Evolutionary conservation across 139 green algal species (phyloP).

Genomic region (Chlamydomonas sp.): DNA sequence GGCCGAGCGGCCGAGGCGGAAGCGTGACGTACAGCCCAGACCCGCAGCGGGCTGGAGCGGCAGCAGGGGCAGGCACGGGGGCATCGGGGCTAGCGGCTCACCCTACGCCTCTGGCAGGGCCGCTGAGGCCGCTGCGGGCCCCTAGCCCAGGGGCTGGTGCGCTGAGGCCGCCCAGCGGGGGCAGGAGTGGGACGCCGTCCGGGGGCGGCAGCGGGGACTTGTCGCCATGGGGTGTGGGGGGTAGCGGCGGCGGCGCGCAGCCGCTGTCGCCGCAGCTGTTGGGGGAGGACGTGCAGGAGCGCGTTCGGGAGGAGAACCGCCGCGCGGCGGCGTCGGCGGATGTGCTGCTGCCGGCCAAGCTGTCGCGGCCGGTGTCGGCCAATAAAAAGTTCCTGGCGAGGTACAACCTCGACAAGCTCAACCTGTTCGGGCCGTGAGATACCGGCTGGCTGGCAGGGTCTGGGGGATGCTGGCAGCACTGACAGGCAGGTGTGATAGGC

Average conservation of each 20-base stretch:
- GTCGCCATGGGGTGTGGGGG: neutral
- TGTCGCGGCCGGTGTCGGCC: neutral
- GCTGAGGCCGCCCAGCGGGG: neutral
- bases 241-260: neutral
- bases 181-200: neutral
- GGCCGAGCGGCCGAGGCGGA: too few species aligned
- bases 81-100: neutral
- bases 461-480: neutral
- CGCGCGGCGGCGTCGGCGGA: neutral
- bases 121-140: neutral
- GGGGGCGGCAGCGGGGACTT: neutral
- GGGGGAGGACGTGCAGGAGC: conserved; percentile 24
- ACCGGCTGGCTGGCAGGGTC: neutral
- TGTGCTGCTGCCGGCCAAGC: conserved; percentile 2
- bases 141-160: too few species aligned
- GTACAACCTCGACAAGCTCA: conserved; percentile 44
- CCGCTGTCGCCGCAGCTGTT: conserved; percentile 14
- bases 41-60: neutral
- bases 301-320: conserved; percentile 41
- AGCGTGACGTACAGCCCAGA: too few species aligned
- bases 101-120: neutral
- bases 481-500: neutral
- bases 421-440: conserved; percentile 43
- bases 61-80: neutral
- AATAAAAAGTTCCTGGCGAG: conserved; percentile 51